A percentile compares a stretch with the other conserved stretches of the same genome.
Evolutionary conservation across 306 rosid species (phyloP).

Genomic region (Begonia peltatifolia): DNA sequence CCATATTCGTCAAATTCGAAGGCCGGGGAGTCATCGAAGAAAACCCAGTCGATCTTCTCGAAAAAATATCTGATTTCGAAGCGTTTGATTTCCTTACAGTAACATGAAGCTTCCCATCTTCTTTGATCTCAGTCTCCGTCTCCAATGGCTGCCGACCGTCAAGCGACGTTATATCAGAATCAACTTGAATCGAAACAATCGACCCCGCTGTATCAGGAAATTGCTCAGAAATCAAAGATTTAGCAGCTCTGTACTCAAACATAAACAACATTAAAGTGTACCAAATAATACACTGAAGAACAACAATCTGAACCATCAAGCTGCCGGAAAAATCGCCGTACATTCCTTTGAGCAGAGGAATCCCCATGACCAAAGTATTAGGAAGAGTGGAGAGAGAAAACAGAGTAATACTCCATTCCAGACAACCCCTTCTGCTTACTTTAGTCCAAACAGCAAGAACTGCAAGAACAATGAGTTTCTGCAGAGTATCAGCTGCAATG

Average conservation of each 20-base stretch:
- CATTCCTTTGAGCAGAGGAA: constrained; percentile 75
- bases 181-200: constrained; percentile 79
- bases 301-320: constrained; percentile 85
- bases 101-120: constrained; percentile 78
- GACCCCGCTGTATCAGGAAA: constrained; percentile 79
- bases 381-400: constrained; percentile 78
- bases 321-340: constrained; percentile 71
- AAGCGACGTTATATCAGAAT: constrained; percentile 67
- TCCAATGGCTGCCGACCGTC: constrained; percentile 62
- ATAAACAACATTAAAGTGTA: constrained; percentile 69
- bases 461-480: constrained; percentile 49
- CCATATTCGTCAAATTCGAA: constrained; percentile 70
- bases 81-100: constrained; percentile 69
- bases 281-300: constrained; percentile 95
- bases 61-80: constrained; percentile 57
- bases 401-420: constrained; percentile 79
- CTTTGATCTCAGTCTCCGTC: constrained; percentile 57
- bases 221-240: constrained; percentile 60
- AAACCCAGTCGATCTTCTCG: constrained; percentile 57
- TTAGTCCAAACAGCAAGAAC: constrained; percentile 41
- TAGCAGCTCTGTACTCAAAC: constrained; percentile 73
- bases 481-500: constrained; percentile 78
- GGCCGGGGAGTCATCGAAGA: constrained; percentile 63
- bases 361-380: constrained; percentile 85
- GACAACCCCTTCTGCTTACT: constrained; percentile 44